These are phyloP conservation scores for Lepidium aucheri DNA, from an alignment of 345 rosid genomes.

Conservation along the genomic window DNA sequence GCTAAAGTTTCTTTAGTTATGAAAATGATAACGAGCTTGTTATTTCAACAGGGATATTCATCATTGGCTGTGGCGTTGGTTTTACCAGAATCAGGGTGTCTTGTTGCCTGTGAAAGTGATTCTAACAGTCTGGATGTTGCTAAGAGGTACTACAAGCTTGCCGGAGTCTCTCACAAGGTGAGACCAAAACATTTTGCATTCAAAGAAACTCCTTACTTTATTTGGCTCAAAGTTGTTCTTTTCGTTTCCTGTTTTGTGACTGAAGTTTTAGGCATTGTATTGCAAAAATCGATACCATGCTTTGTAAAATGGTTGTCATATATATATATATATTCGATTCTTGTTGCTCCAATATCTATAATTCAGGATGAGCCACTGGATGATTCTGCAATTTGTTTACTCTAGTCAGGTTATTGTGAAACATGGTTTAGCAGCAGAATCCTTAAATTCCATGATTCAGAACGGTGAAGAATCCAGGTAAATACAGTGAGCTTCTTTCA, in stretches of 20 bases:
- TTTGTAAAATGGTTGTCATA: not conserved
- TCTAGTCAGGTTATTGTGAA: slow-evolving; percentile 51
- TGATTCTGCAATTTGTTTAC: slow-evolving; percentile 11
- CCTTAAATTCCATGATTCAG: slow-evolving; percentile 51
- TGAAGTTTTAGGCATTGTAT: not conserved
- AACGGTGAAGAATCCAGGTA: slow-evolving; percentile 80
- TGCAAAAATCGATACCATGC: not conserved
- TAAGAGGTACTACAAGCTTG: slow-evolving; percentile 59
- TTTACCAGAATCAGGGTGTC: slow-evolving; percentile 65
- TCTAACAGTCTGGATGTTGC: slow-evolving; percentile 66
- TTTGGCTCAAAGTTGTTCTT: not conserved
- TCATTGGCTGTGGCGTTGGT: slow-evolving; percentile 84
- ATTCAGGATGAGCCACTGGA: not conserved
- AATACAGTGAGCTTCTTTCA: slow-evolving; percentile 6
- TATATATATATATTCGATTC: not conserved
- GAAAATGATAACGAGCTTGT: not conserved
- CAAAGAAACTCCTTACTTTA: not conserved
- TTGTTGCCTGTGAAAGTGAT: slow-evolving; percentile 93
- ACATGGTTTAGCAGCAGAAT: slow-evolving; percentile 68
- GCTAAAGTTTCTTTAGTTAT: not conserved
- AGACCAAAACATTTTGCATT: not conserved
- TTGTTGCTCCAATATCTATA: not conserved
- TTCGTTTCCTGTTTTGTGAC: not conserved
- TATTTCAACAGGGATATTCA: slow-evolving; percentile 63
- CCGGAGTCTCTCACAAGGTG: slow-evolving; percentile 83